A percentile compares a stretch with the other conserved stretches of the same genome.
Conservation (phyloP, 805 yeast genomes). For the Hanseniaspora lindneri region DNA sequence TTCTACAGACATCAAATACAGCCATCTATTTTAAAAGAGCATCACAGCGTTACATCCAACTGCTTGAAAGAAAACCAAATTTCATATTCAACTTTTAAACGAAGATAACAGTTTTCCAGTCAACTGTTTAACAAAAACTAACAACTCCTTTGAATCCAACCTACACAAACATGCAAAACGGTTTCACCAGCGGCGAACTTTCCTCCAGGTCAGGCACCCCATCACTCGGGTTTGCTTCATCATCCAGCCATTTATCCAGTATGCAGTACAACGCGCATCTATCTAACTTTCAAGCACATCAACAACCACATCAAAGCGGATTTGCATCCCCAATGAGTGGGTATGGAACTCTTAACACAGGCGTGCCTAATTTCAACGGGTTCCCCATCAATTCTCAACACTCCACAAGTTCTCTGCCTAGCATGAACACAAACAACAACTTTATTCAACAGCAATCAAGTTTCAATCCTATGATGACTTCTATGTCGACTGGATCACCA, state of each 20-base stretch:
- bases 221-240: constrained; percentile 13
- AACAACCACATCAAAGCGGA: neutral
- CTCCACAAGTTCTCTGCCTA: neutral
- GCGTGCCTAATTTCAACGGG: neutral
- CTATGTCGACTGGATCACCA: neutral
- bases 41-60: too few species aligned
- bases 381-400: neutral
- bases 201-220: constrained; percentile 11
- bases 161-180: constrained; percentile 2
- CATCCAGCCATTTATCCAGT: constrained; percentile 7
- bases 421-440: neutral
- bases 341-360: neutral
- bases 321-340: neutral
- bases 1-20: too few species aligned
- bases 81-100: too few species aligned
- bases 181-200: neutral
- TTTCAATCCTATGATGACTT: neutral
- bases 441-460: neutral
- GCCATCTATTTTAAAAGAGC: too few species aligned
- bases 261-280: neutral
- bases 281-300: neutral
- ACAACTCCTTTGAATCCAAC: too few species aligned
- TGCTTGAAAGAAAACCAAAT: too few species aligned
- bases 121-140: too few species aligned
- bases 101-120: too few species aligned